A percentile compares a stretch with the other conserved stretches of the same genome.
phyloP scores from a whole-genome alignment of 108 stramenopile species.

The Fragilaria radians region DNA sequence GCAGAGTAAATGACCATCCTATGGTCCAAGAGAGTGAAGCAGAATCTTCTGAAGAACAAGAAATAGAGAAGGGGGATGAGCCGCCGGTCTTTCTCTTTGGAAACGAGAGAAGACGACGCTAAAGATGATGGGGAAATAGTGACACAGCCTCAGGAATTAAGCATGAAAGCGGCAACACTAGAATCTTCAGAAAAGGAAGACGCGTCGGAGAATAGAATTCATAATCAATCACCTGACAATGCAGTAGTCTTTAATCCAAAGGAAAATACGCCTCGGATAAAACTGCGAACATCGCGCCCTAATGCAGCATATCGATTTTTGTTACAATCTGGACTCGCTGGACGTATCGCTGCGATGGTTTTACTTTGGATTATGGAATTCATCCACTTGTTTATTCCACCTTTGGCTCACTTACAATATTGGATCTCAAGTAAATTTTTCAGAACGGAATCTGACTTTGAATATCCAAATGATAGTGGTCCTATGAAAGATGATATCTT shows the following conservation, averaged over 20 bases:
- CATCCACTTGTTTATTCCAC: conserved; percentile 46
- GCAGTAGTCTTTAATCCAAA: too few species aligned
- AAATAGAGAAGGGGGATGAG: too few species aligned
- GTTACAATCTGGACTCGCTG: conserved; percentile 41
- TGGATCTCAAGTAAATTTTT: conserved; percentile 16
- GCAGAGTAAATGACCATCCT: neutral
- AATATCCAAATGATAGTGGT: neutral
- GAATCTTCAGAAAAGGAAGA: neutral
- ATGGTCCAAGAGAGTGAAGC: neutral
- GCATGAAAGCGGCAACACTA: neutral
- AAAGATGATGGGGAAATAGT: too few species aligned
- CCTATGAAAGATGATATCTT: neutral
- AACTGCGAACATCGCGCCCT: conserved; percentile 8
- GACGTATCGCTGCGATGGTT: conserved; percentile 49
- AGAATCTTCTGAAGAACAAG: neutral
- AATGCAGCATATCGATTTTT: conserved; percentile 69
- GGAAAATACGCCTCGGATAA: neutral
- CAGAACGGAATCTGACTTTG: neutral
- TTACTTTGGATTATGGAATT: conserved; percentile 42
- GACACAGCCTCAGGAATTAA: neutral
- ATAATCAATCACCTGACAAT: too few species aligned
- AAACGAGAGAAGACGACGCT: too few species aligned
- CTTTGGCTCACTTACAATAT: conserved; percentile 14
- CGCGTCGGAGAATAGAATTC: neutral
- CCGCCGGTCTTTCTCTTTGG: too few species aligned